Conservation (phyloP, 2,329 filamentous ascomycete genomes). For the Eurotiales sp. region DNA sequence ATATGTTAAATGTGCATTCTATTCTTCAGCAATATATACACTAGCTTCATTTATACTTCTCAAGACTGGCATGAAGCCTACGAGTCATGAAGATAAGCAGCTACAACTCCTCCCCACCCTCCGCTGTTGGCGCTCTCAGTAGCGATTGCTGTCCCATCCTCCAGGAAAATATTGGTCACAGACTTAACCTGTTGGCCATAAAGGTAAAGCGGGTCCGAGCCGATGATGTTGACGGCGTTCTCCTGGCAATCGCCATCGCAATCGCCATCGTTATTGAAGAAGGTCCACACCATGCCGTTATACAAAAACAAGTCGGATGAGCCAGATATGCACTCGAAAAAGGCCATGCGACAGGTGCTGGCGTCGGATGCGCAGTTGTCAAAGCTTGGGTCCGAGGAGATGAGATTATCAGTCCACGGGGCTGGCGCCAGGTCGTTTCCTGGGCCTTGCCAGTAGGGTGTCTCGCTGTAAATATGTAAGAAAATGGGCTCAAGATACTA, state of each 20-base stretch:
- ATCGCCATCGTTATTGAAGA: conserved; percentile 35
- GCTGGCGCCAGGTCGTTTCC: conserved; percentile 28
- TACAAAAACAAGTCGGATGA: conserved; percentile 36
- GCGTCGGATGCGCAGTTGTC: conserved; percentile 26
- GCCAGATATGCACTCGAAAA: conserved; percentile 26
- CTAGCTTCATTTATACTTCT: not conserved
- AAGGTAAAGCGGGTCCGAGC: conserved; percentile 25
- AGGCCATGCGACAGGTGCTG: conserved; percentile 34
- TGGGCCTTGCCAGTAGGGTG: conserved; percentile 45
- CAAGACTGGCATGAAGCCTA: not conserved
- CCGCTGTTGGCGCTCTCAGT: conserved; percentile 27
- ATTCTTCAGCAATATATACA: not conserved
- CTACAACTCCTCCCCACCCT: conserved; percentile 34
- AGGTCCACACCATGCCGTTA: conserved; percentile 37
- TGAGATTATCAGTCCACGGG: conserved; percentile 23
- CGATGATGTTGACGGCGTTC: conserved; percentile 29
- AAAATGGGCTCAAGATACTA: not conserved
- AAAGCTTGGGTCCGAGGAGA: conserved; percentile 25
- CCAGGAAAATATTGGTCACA: conserved; percentile 28
- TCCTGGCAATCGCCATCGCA: conserved; percentile 31
- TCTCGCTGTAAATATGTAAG: conserved; percentile 39
- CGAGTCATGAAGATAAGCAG: conserved; percentile 23
- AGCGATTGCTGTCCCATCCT: conserved; percentile 22
- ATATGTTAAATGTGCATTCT: not conserved
- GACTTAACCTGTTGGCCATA: conserved; percentile 28